These are phyloP conservation scores for Fusarium subtropicale DNA, from an alignment of 2,329 filamentous ascomycete species.

Conservation along the genomic window DNA sequence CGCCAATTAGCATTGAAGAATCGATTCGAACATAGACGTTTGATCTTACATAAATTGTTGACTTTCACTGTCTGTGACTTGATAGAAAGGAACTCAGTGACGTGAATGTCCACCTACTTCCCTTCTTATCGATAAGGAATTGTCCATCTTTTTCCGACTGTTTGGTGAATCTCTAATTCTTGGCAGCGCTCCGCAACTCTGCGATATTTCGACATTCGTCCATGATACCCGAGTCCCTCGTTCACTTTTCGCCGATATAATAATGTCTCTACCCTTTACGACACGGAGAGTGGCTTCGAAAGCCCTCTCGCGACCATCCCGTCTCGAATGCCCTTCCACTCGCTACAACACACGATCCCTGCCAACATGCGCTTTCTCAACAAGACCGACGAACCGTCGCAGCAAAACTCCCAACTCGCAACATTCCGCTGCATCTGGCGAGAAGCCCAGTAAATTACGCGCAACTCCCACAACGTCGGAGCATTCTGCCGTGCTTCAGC, in stretches of 20 bases:
- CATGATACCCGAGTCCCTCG: background rate
- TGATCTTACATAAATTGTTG: background rate
- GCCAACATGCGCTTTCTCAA: slow-evolving; percentile 23
- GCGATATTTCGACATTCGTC: too few species aligned
- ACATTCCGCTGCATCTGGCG: background rate
- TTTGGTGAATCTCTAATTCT: slow-evolving; percentile 1
- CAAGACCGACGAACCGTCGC: background rate
- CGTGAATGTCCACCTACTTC: background rate
- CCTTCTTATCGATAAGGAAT: slow-evolving; percentile 39
- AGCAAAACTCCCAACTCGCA: background rate
- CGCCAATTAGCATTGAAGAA: background rate
- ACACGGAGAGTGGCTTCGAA: slow-evolving; percentile 5
- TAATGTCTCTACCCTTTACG: slow-evolving; percentile 13
- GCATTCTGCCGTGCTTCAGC: background rate
- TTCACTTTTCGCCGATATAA: background rate
- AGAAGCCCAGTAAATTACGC: background rate
- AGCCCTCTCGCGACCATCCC: background rate
- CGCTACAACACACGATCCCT: slow-evolving; percentile 1
- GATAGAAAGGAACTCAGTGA: background rate
- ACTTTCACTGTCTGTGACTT: background rate
- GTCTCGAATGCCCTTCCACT: slow-evolving; percentile 4
- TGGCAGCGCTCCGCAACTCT: background rate
- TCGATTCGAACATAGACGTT: background rate
- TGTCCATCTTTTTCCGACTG: slow-evolving; percentile 17
- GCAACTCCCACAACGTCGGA: background rate